Base-by-base conservation (phyloP, 2,329 filamentous ascomycete genomes). In the Pseudopithomyces maydicus region DNA sequence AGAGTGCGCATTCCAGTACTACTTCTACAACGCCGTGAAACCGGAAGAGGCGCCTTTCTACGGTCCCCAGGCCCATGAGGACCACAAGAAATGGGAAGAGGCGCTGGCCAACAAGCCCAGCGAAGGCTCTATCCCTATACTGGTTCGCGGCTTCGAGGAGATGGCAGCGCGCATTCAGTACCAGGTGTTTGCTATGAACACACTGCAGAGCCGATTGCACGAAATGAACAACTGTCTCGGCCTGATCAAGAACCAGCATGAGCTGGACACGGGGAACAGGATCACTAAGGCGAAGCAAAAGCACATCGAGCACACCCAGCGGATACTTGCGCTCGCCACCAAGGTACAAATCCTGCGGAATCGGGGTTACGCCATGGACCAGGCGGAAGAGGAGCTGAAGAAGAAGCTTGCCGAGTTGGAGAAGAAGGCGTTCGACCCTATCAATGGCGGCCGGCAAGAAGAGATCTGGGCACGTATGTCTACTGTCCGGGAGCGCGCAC, bases 21-120 rank as follows among this genome's bases (percentile, higher is more conserved):
- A 94, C 80, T 91, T 95, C 74, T 96, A 95, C 82, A 95, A 95
- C 78, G 87, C 90, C 64, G 90, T 93, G 61, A 88, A 90, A 61
- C 86, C 90, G 68, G 84, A 86, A 51, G 84, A 85, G 71, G 88
- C 89, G n/a, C 90, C 90, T 11, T 92, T 90, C 74, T 93, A 90
- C 75, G 85, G 88, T 62, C 90, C 90, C 2, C 81, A 85, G 15
- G 80, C 86, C 1, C 81, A 85, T 64, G 91, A 95, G 71, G 88
- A 93, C 70, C 85, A 88, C 36, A 84, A 86, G 62, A 90, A 90
- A 70, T 96, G 91, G 90, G 91, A 96, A 69, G 90, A 92, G 66
- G 91, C 91, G 0, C 83, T 94, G 26, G 85, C 89, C 64, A 89
- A 90, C 70, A 92, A 93, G 77, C 91, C 91, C 4, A 88, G 85